Conservation (phyloP, 23 red algal genomes). For the Cyanidiococcus yangmingshanensis region DNA sequence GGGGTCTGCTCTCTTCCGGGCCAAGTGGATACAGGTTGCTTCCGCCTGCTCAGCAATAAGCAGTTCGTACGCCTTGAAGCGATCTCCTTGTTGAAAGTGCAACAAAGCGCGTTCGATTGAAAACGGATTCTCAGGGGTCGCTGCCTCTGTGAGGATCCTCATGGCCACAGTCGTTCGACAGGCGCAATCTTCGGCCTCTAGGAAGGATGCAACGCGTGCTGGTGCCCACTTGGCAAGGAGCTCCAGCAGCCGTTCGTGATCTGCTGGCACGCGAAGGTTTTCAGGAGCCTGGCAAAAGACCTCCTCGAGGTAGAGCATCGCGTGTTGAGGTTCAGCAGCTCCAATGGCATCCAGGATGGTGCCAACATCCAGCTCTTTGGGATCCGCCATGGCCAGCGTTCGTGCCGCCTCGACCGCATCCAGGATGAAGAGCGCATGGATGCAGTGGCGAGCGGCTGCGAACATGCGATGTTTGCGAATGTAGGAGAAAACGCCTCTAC, state of each 20-base stretch:
- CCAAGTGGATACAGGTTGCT: not conserved
- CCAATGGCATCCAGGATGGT: not conserved
- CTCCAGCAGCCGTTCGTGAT: not conserved
- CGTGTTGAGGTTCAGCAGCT: not conserved
- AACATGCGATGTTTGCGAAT: not conserved
- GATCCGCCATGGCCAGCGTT: not conserved
- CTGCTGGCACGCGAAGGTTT: not conserved
- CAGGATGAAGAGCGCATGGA: not conserved
- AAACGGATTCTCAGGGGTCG: not conserved
- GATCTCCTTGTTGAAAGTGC: not conserved
- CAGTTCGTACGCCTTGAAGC: not conserved
- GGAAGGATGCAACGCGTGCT: not conserved
- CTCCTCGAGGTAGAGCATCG: slow-evolving; percentile 14
- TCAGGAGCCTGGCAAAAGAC: not conserved
- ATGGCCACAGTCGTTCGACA: not conserved
- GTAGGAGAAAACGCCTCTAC: not conserved
- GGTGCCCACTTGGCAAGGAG: not conserved
- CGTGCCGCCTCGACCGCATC: not conserved
- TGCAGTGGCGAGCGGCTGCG: not conserved
- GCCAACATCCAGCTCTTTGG: not conserved
- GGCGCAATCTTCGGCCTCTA: not conserved
- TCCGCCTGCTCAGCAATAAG: not conserved
- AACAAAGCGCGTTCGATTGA: not conserved
- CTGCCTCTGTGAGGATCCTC: not conserved
- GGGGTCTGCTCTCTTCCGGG: not conserved